Evolutionary conservation across 805 yeast species (phyloP).

Genomic region (Debaryomyces castellii): DNA sequence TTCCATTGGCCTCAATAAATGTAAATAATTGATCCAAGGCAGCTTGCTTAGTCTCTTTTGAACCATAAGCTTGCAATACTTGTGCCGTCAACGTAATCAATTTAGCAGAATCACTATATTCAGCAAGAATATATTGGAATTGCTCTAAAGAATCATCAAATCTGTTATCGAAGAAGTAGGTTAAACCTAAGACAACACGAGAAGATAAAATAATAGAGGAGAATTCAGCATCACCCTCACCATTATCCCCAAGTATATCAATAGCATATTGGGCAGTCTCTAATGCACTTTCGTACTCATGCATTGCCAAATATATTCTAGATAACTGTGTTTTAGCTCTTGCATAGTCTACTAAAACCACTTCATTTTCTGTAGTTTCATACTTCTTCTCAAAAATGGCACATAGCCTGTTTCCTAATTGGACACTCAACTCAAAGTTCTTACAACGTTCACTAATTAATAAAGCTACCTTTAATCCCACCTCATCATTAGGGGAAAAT

Average conservation of each 20-base stretch:
- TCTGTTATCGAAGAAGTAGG: constrained; percentile 60
- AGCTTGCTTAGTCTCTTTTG: constrained; percentile 74
- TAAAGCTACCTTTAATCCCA: constrained; percentile 56
- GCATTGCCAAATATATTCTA: constrained; percentile 63
- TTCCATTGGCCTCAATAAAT: constrained; percentile 61
- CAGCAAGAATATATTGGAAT: constrained; percentile 58
- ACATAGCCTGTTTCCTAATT: constrained; percentile 47
- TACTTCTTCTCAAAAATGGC: constrained; percentile 51
- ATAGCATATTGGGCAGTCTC: constrained; percentile 58
- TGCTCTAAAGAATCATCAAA: constrained; percentile 67
- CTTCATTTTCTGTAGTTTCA: constrained; percentile 53
- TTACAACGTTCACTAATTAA: constrained; percentile 68
- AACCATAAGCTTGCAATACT: constrained; percentile 73
- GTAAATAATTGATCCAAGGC: constrained; percentile 81
- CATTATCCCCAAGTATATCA: constrained; percentile 45
- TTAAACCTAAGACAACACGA: constrained; percentile 69
- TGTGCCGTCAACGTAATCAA: constrained; percentile 76
- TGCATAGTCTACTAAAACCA: constrained; percentile 50
- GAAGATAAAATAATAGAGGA: constrained; percentile 49
- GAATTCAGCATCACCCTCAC: constrained; percentile 19
- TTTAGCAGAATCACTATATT: constrained; percentile 57
- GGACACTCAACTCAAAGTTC: constrained; percentile 54
- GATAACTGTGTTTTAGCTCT: constrained; percentile 68
- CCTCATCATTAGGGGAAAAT: constrained; percentile 56
- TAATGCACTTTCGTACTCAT: constrained; percentile 56